Evolutionary conservation across 441 rosid species (phyloP).

Genomic region (Melastoma candidum): DNA sequence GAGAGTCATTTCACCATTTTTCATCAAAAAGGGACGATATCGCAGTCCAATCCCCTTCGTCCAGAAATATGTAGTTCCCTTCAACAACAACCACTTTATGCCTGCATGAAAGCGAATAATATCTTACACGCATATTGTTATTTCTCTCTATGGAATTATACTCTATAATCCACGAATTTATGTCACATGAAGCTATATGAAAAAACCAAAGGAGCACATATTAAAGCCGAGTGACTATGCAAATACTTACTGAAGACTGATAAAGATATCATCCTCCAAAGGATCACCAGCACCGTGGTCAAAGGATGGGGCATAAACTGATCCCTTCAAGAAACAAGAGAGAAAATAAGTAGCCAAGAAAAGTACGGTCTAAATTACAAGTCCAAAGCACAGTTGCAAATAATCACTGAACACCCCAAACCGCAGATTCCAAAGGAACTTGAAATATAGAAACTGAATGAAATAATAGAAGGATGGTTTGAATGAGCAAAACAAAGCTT

Average conservation of each 20-base stretch:
- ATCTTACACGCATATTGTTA: too few relatives aligned
- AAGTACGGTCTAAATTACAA: not conserved
- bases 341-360: not conserved
- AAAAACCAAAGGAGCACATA: too few relatives aligned
- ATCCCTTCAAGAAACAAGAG: slow-evolving; percentile 40
- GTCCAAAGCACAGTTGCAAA: not conserved
- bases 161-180: too few relatives aligned
- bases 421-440: too few relatives aligned
- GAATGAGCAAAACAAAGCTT: too few relatives aligned
- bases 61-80: slow-evolving; percentile 73
- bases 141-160: too few relatives aligned
- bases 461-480: too few relatives aligned
- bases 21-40: slow-evolving; percentile 60
- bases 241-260: slow-evolving; percentile 69
- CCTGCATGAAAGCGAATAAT: slow-evolving; percentile 27
- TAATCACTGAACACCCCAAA: too few relatives aligned
- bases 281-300: slow-evolving; percentile 95
- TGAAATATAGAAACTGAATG: too few relatives aligned
- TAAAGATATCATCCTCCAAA: slow-evolving; percentile 75
- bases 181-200: too few relatives aligned
- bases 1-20: slow-evolving; percentile 51
- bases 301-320: slow-evolving; percentile 79
- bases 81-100: slow-evolving; percentile 83
- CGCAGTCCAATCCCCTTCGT: slow-evolving; percentile 70
- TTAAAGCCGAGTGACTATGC: not conserved